phyloP scores from a whole-genome alignment of 2,329 filamentous ascomycete species.

The Paraconiothyrium sp. region DNA sequence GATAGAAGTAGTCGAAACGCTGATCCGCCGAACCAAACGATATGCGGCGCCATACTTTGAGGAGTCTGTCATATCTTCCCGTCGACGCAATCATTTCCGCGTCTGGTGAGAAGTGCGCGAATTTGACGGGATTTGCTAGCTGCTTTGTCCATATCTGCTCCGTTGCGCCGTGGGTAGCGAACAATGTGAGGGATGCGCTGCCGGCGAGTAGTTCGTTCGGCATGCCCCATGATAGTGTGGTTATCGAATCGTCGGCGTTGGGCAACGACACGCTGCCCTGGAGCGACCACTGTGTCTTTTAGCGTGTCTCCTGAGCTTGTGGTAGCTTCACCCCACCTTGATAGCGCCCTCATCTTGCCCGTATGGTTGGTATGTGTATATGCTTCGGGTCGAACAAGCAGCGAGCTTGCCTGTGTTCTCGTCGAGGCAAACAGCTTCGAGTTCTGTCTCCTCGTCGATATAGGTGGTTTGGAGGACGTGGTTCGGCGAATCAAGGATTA shows the following conservation, averaged over 20 bases:
- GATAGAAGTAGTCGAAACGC: constrained; percentile 88
- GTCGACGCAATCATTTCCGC: constrained; percentile 86
- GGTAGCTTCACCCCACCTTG: constrained; percentile 65
- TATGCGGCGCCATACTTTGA: constrained; percentile 92
- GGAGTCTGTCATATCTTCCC: constrained; percentile 78
- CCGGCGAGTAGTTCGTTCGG: constrained; percentile 86
- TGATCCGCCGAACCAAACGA: constrained; percentile 85
- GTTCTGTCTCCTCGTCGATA: constrained; percentile 73
- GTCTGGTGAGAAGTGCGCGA: constrained; percentile 84
- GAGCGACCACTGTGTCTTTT: constrained; percentile 62
- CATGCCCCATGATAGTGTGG: constrained; percentile 84
- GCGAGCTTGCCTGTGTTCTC: constrained; percentile 87
- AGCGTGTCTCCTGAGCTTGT: constrained; percentile 30
- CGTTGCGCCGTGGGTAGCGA: constrained; percentile 63
- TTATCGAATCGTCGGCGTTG: constrained; percentile 58
- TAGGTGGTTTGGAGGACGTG: constrained; percentile 90
- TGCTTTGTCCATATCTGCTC: constrained; percentile 76
- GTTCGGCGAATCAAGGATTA: constrained; percentile 79
- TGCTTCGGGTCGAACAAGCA: constrained; percentile 70
- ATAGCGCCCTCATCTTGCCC: constrained; percentile 74
- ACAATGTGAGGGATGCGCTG: constrained; percentile 75
- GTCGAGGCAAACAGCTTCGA: constrained; percentile 83
- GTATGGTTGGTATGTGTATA: constrained; percentile 83
- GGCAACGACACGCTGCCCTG: constrained; percentile 67
- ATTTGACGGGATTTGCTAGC: constrained; percentile 77